Evolutionary conservation across 2,329 filamentous ascomycete genomes (phyloP), one percentile per base, ranked within the genome.

Genomic region (Neophaeococcomyces aloes): DNA sequence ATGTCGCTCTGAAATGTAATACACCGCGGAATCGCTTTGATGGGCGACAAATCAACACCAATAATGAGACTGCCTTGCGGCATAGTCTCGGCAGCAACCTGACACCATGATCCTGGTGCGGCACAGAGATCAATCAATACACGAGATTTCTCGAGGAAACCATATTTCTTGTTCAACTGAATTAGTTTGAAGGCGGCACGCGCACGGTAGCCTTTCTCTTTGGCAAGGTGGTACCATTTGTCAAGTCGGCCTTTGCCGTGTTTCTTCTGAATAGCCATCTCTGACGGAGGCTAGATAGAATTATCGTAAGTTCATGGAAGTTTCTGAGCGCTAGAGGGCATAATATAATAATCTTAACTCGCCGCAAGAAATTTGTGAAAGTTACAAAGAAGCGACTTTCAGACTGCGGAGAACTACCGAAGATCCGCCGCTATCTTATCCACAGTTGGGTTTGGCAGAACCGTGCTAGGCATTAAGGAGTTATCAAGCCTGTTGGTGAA

Each of bases 1-100:
- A 98, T 98, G 63, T 98, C 91, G 71, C 84, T 87, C 66, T 96
- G 89, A 67, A 96, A 96, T 52, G 84, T 86, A 56, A 95, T 96
- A 55, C 87, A 85, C 65, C 83, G 81, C 38, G 91, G 87, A 49
- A 98, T 96, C 10, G 91, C 75, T 64, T 96, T 96, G 65, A 98
- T 98, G 21, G 91, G 91, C 25, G 86, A 74, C 43, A 98, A 72
- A 74, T 98, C 91, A 59, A 95, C 87, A 62, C 88, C 91, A 52
- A 98, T 74, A 56, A 98, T 95, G 55, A 98, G 75, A 65, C 83
- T 86, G 65, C 83, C 82, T 38, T 78, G 71, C 15, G 91, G 89
- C 88, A 96, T 96, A 37, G 84, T 84, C 72, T 95, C 89, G 57
- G 86, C 85, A 41, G 88, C 88, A 49, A 96, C 89, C 72, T 95